Conservation (phyloP, 2,329 filamentous ascomycete species). For the Nemania sp. region DNA sequence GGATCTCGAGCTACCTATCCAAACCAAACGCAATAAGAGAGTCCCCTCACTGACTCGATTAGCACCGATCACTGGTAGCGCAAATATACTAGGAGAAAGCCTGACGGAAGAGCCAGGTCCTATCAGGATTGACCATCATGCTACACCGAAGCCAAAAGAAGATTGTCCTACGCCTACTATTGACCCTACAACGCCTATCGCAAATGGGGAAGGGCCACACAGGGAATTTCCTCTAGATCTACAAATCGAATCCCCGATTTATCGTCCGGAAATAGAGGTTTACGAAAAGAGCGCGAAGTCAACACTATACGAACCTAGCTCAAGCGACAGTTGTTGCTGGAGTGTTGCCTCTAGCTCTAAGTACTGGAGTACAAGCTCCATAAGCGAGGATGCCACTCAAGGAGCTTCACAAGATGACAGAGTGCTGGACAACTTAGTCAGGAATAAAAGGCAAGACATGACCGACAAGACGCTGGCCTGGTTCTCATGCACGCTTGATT, state of each 20-base stretch:
- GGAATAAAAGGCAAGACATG: neutral
- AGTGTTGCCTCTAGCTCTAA: neutral
- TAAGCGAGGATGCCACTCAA: neutral
- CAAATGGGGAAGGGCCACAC: too few relatives aligned
- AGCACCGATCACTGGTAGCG: neutral
- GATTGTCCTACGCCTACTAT: neutral
- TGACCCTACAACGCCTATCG: neutral
- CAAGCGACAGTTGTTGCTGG: constrained; percentile 3
- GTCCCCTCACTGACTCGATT: neutral
- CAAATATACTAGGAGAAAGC: neutral
- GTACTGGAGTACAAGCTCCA: neutral
- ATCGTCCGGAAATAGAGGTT: neutral
- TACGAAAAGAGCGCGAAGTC: neutral
- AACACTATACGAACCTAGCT: constrained; percentile 3
- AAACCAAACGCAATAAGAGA: neutral
- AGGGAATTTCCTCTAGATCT: neutral
- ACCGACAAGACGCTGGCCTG: neutral
- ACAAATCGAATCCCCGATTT: neutral
- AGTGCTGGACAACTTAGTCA: neutral
- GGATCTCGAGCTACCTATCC: neutral
- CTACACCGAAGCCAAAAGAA: neutral
- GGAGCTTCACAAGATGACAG: neutral
- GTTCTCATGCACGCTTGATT: constrained; percentile 1
- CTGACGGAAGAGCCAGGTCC: neutral
- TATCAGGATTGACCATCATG: neutral